Evolutionary conservation across 768 basidiomycete genomes (phyloP).

Genomic region (Tylopilus sp.): DNA sequence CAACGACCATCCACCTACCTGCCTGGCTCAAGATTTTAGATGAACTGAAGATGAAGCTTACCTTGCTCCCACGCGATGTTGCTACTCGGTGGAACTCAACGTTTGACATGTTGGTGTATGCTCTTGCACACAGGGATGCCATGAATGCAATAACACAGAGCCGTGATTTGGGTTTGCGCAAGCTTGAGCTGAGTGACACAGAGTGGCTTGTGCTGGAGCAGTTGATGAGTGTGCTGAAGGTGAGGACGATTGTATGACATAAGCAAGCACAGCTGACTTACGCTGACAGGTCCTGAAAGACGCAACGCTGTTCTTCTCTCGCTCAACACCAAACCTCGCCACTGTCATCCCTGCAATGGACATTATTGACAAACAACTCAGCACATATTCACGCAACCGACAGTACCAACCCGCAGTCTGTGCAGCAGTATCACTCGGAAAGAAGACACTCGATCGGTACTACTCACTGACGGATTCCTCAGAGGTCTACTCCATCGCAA

Average conservation of each 20-base stretch:
- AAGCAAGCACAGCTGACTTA: neutral
- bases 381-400: neutral
- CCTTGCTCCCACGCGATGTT: conserved; percentile 23
- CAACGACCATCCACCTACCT: conserved; percentile 13
- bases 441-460: conserved; percentile 2
- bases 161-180: conserved; percentile 7
- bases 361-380: neutral
- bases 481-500: neutral
- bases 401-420: neutral
- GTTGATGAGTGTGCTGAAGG: neutral
- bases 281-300: neutral
- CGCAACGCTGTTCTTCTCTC: neutral
- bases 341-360: neutral
- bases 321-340: neutral
- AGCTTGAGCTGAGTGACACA: conserved; percentile 2
- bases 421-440: neutral
- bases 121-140: neutral
- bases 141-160: neutral
- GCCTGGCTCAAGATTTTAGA: conserved; percentile 11
- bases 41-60: neutral
- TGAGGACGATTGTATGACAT: neutral
- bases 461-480: neutral
- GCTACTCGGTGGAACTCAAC: conserved; percentile 24
- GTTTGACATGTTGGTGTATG: neutral
- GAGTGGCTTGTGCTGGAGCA: conserved; percentile 17